These are phyloP conservation scores for Moesziomyces parantarcticus DNA, from an alignment of 1,284 basidiomycete species.

Conservation along the genomic window DNA sequence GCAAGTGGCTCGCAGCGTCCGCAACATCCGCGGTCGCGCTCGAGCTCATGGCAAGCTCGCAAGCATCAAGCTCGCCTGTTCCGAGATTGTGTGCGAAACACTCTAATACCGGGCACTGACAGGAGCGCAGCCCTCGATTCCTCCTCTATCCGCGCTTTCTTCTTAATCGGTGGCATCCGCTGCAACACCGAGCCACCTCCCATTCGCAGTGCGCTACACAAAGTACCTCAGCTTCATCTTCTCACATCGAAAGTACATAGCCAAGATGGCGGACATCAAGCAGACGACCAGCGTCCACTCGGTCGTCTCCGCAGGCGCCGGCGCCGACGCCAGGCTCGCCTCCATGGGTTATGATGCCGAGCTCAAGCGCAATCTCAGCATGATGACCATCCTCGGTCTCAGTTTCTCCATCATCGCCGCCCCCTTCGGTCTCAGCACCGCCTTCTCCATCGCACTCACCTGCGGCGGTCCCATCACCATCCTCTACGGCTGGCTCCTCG, in stretches of 20 bases:
- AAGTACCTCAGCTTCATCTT: background rate
- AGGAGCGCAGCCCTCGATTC: background rate
- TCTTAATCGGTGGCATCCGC: background rate
- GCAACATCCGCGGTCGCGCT: no score
- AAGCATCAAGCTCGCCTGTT: background rate
- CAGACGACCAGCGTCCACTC: constrained; percentile 50
- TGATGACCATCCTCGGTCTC: constrained; percentile 70
- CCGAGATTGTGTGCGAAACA: no score
- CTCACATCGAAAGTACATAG: background rate
- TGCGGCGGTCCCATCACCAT: constrained; percentile 69
- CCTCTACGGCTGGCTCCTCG: constrained; percentile 70
- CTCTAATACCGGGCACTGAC: no score
- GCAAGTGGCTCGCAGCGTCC: no score
- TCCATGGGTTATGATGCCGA: constrained; percentile 70
- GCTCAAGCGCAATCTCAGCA: constrained; percentile 69
- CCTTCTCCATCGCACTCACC: constrained; percentile 69
- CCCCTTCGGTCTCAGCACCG: constrained; percentile 69
- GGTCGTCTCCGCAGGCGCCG: constrained; percentile 48
- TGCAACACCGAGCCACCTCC: background rate
- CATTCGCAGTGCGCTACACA: background rate
- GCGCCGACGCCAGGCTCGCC: constrained; percentile 66
- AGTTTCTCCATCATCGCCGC: constrained; percentile 70
- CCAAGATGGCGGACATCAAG: constrained; percentile 30
- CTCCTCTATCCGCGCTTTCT: background rate
- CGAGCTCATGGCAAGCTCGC: background rate